Evolutionary conservation across 805 yeast species (phyloP).

Genomic region (Lachancea cidri): DNA sequence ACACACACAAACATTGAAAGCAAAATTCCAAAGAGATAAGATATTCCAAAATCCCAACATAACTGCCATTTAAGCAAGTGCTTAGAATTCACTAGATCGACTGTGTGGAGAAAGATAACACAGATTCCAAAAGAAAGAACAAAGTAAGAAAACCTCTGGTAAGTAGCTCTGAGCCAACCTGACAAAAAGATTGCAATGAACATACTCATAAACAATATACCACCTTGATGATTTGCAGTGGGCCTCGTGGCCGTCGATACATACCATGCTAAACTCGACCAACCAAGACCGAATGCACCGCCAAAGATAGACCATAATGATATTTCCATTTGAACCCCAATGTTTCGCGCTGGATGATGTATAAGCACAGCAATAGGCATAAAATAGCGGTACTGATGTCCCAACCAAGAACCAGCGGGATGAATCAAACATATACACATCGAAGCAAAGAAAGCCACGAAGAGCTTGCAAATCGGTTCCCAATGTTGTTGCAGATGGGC

Average conservation of each 20-base stretch:
- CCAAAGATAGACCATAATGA: conserved; percentile 39
- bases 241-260: conserved; percentile 39
- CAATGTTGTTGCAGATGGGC: conserved; percentile 10
- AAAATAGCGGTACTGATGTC: conserved; percentile 35
- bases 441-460: conserved; percentile 38
- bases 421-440: conserved; percentile 36
- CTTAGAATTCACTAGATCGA: conserved; percentile 17
- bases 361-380: conserved; percentile 39
- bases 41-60: conserved; percentile 40
- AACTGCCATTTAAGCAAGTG: conserved; percentile 30
- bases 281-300: conserved; percentile 38
- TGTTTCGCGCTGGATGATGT: conserved; percentile 43
- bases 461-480: conserved; percentile 29
- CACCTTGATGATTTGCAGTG: conserved; percentile 41
- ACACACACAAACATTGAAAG: conserved; percentile 35
- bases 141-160: conserved; percentile 37
- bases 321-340: conserved; percentile 45
- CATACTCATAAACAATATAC: conserved; percentile 40
- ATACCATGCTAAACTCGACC: conserved; percentile 41
- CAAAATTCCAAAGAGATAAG: conserved; percentile 41
- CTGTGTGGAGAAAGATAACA: conserved; percentile 34
- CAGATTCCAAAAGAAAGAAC: conserved; percentile 34
- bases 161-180: conserved; percentile 40
- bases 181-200: conserved; percentile 35
- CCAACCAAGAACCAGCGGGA: conserved; percentile 40